Evolutionary conservation across 2,329 filamentous ascomycete species (phyloP).

Genomic region (Coniochaeta sp.): DNA sequence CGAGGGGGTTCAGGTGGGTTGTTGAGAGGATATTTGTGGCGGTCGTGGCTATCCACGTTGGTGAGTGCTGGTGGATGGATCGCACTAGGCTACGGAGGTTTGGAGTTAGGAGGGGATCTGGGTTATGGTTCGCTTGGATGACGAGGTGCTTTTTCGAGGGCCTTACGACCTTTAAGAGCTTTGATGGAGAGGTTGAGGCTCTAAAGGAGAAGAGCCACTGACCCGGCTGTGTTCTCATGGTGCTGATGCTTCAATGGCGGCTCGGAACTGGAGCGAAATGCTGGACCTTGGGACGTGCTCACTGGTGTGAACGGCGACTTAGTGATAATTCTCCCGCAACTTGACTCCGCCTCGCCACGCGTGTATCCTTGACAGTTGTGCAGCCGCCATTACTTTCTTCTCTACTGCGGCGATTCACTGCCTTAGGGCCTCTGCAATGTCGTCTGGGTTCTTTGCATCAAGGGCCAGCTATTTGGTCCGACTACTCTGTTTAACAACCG

Average conservation of each 20-base stretch:
- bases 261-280: neutral
- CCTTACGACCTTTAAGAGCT: slow-evolving; percentile 36
- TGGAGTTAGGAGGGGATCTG: slow-evolving; percentile 34
- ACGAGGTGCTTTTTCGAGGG: slow-evolving; percentile 47
- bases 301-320: neutral
- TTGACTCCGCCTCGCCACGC: too few relatives aligned
- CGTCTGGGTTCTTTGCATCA: too few relatives aligned
- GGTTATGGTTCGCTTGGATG: slow-evolving; percentile 50
- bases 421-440: too few relatives aligned
- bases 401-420: too few relatives aligned
- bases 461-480: too few relatives aligned
- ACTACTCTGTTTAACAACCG: too few relatives aligned
- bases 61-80: slow-evolving; percentile 53
- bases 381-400: too few relatives aligned
- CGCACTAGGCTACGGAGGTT: slow-evolving; percentile 36
- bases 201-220: slow-evolving; percentile 22
- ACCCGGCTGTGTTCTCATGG: neutral
- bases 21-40: slow-evolving; percentile 50
- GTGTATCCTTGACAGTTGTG: too few relatives aligned
- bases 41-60: slow-evolving; percentile 56
- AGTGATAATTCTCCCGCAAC: too few relatives aligned
- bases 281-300: neutral
- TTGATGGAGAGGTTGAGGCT: slow-evolving; percentile 38
- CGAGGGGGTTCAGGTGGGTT: slow-evolving; percentile 47
- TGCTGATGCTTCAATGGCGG: neutral